phyloP scores from a whole-genome alignment of 164 flowering plant species.

The Chimonanthus praecox region DNA sequence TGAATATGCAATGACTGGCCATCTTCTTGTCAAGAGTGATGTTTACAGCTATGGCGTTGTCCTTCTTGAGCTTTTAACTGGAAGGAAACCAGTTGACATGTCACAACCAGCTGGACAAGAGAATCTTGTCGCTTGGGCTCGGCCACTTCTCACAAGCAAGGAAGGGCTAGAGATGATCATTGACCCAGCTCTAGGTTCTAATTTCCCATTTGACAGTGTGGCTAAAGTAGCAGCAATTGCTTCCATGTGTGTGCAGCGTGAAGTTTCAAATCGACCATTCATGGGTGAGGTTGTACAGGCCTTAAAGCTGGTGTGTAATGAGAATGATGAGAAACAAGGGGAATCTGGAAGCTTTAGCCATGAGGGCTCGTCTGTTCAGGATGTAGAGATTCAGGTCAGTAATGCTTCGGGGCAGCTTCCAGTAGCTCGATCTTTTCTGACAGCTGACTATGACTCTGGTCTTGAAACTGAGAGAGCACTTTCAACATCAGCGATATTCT shows the following conservation, averaged over 20 bases:
- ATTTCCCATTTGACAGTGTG: constrained; percentile 54
- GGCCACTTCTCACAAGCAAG: constrained; percentile 73
- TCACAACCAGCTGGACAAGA: constrained; percentile 81
- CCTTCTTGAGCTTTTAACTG: constrained; percentile 88
- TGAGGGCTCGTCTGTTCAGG: constrained; percentile 38
- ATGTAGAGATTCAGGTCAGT: constrained; percentile 30
- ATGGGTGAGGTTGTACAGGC: constrained; percentile 99
- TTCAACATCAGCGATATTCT: constrained; percentile 36
- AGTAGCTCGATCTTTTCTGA: constrained; percentile 13
- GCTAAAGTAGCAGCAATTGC: constrained; percentile 96
- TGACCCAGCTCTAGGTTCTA: constrained; percentile 56
- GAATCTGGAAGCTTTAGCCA: constrained; percentile 39
- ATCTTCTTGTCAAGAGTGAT: constrained; percentile 95
- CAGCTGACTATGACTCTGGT: constrained; percentile 29
- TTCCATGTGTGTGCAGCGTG: constrained; percentile 95
- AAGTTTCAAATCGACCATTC: constrained; percentile 90
- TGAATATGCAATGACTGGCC: constrained; percentile 98
- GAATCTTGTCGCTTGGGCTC: constrained; percentile 85
- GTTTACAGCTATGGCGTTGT: constrained; percentile 98
- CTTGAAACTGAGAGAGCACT: constrained; percentile 42
- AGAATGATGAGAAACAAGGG: constrained; percentile 51
- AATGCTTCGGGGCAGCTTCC: constrained; percentile 27
- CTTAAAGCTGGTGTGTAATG: constrained; percentile 69
- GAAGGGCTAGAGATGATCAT: constrained; percentile 63
- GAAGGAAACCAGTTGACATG: constrained; percentile 94